Conservation (phyloP, 345 rosid genomes). For the Pistacia vera region DNA sequence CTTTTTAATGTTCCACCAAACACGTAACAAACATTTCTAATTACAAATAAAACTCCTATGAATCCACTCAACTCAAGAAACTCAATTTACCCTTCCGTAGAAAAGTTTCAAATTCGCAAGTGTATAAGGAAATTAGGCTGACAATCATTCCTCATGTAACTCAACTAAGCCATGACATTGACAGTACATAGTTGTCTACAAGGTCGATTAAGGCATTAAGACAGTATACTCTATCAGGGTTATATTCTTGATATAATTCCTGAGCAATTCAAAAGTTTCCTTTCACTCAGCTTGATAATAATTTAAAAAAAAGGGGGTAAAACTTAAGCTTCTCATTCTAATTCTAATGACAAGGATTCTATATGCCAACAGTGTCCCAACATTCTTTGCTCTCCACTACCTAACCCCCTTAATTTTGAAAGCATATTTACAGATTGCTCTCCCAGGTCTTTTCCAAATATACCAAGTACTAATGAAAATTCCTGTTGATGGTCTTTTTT, state of each 20-base stretch:
- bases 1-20: constrained; percentile 6
- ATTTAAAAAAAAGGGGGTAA: too few relatives aligned
- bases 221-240: not conserved
- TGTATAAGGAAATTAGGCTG: not conserved
- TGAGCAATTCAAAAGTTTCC: not conserved
- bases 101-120: not conserved
- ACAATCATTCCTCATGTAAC: not conserved
- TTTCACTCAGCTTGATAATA: not conserved
- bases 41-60: not conserved
- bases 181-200: not conserved
- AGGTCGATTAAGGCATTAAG: too few relatives aligned
- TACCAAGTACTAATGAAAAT: not conserved
- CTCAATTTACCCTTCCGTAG: not conserved
- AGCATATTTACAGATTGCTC: not conserved
- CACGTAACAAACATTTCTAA: constrained; percentile 1
- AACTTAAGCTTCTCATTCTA: not conserved
- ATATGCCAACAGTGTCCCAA: not conserved
- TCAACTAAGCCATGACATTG: not conserved
- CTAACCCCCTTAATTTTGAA: not conserved
- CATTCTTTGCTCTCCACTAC: not conserved
- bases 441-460: not conserved
- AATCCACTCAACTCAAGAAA: not conserved
- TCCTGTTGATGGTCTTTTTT: not conserved
- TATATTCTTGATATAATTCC: not conserved
- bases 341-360: not conserved